A percentile compares a stretch with the other conserved stretches of the same genome.
Evolutionary conservation across 2,329 filamentous ascomycete genomes (phyloP).

Genomic region (Pestalotiopsis sp.): DNA sequence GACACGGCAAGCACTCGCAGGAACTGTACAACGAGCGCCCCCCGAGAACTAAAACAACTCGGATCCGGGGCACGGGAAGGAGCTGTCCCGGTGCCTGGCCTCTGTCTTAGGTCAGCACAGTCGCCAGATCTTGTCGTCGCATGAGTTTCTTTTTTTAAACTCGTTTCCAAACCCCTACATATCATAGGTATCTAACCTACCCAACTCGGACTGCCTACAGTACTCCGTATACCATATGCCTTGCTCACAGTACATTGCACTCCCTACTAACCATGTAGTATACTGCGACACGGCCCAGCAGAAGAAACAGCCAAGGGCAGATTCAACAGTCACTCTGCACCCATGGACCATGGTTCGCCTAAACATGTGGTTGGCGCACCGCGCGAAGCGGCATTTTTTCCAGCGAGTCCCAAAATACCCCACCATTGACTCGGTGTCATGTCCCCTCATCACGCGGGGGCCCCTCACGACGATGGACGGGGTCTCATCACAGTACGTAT

Average conservation of each 20-base stretch:
- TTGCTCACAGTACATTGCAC: neutral
- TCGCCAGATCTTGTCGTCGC: neutral
- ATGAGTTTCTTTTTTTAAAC: slow-evolving; percentile 8
- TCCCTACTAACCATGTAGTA: neutral
- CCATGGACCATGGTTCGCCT: neutral
- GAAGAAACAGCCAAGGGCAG: neutral
- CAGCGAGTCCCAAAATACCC: neutral
- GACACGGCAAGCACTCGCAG: neutral
- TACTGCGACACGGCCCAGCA: neutral
- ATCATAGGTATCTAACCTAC: neutral
- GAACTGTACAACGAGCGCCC: neutral
- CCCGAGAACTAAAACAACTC: slow-evolving; percentile 5
- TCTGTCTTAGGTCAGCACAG: slow-evolving; percentile 1
- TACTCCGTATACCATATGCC: too few relatives aligned
- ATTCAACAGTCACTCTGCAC: neutral
- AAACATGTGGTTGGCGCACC: slow-evolving; percentile 5
- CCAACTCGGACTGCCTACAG: too few relatives aligned
- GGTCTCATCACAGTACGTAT: neutral
- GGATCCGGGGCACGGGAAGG: slow-evolving; percentile 6
- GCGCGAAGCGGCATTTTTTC: slow-evolving; percentile 2
- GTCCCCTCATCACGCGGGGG: neutral
- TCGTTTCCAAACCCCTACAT: neutral
- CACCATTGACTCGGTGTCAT: slow-evolving; percentile 7
- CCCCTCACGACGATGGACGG: neutral
- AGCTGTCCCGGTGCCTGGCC: slow-evolving; percentile 3